Conservation (phyloP, 1,284 basidiomycete species). For the Ceratobasidium sp. region DNA sequence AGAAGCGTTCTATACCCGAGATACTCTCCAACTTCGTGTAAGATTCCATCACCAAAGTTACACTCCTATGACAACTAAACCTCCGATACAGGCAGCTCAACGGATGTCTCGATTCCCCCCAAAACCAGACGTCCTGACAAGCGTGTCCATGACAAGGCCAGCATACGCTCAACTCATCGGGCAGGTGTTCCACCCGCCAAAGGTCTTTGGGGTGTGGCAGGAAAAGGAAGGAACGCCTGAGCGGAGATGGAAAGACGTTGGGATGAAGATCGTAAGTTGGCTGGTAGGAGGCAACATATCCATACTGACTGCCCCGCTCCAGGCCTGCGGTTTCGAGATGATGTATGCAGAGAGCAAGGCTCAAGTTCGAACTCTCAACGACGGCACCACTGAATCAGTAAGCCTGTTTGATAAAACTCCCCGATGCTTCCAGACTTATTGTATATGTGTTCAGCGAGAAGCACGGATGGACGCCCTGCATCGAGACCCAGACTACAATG, state of each 20-base stretch:
- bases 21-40: constrained; percentile 87
- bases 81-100: constrained; percentile 73
- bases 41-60: constrained; percentile 50
- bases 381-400: constrained; percentile 61
- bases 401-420: constrained; percentile 46
- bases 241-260: constrained; percentile 81
- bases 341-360: constrained; percentile 83
- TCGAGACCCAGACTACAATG: constrained; percentile 69
- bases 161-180: constrained; percentile 92
- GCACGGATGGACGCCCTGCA: constrained; percentile 73
- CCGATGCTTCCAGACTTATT: neutral
- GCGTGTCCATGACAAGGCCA: constrained; percentile 82
- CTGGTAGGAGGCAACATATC: neutral
- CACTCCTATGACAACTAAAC: constrained; percentile 5
- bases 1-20: constrained; percentile 92
- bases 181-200: constrained; percentile 92
- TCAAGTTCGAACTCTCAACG: constrained; percentile 50
- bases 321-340: constrained; percentile 96
- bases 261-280: constrained; percentile 84
- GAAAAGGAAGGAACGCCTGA: constrained; percentile 70
- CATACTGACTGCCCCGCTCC: constrained; percentile 7
- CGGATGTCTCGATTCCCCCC: constrained; percentile 91
- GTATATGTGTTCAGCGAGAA: constrained; percentile 58
- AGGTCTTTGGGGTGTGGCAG: constrained; percentile 82
- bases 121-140: constrained; percentile 65